Conservation (phyloP, 352 stramenopile genomes). For the Pythium rhizo-oryzae region DNA sequence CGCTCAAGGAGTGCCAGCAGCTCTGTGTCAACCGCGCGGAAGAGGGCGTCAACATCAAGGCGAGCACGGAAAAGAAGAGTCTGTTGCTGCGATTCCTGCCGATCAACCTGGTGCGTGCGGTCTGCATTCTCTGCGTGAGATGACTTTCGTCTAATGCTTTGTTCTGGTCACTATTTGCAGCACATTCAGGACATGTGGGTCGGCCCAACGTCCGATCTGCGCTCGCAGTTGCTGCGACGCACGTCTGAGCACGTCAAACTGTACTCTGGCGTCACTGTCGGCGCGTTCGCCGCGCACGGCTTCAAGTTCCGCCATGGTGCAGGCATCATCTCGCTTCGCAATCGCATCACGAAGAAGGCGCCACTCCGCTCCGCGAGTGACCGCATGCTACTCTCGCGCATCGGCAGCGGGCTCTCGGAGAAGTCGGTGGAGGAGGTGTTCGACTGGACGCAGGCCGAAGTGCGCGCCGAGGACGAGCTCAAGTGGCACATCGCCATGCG, state of each 20-base stretch:
- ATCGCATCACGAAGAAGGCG: constrained; percentile 50
- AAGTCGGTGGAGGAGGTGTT: constrained; percentile 27
- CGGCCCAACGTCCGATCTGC: constrained; percentile 61
- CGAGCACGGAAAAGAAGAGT: constrained; percentile 85
- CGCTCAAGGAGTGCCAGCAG: constrained; percentile 68
- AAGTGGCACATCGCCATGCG: constrained; percentile 79
- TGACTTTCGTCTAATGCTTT: neutral
- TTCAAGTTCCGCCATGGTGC: constrained; percentile 81
- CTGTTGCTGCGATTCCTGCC: constrained; percentile 71
- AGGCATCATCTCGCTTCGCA: constrained; percentile 72
- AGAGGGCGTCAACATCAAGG: constrained; percentile 79
- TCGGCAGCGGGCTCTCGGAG: constrained; percentile 49
- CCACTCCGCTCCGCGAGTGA: constrained; percentile 26
- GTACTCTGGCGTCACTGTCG: constrained; percentile 76
- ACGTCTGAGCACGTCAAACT: constrained; percentile 62
- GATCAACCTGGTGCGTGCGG: constrained; percentile 63
- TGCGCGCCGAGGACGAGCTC: constrained; percentile 60
- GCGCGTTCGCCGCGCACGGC: constrained; percentile 79
- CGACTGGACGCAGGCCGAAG: constrained; percentile 61
- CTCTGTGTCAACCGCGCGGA: constrained; percentile 67
- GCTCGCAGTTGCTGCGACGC: constrained; percentile 63
- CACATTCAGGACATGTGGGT: constrained; percentile 89
- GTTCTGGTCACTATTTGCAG: constrained; percentile 18
- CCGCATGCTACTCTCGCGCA: constrained; percentile 39
- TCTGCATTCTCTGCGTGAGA: no score